phyloP scores from a whole-genome alignment of 2,329 filamentous ascomycete genomes.

The Tolypocladium nubicola region DNA sequence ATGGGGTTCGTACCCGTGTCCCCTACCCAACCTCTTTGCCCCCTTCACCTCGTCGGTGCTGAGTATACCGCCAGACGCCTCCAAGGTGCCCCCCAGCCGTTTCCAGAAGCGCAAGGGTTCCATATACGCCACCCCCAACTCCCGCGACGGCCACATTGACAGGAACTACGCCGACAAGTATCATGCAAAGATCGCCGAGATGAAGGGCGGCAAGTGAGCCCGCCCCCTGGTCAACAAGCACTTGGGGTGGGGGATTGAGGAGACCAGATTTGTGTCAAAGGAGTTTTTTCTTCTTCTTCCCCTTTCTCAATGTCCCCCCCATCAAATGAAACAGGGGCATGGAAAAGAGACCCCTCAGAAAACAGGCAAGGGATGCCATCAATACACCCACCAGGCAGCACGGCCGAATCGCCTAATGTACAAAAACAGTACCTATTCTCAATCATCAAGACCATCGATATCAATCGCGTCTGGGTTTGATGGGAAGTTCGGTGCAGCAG shows the following conservation, averaged over 20 bases:
- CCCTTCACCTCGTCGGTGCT: neutral
- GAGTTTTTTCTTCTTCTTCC: neutral
- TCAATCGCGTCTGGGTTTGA: constrained; percentile 81
- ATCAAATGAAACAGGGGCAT: neutral
- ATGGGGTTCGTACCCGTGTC: constrained; percentile 30
- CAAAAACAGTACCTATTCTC: neutral
- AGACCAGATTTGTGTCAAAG: neutral
- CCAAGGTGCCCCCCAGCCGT: constrained; percentile 55
- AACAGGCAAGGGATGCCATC: neutral
- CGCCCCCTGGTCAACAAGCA: neutral
- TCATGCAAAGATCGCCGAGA: constrained; percentile 48
- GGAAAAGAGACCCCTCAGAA: neutral
- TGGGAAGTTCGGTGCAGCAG: constrained; percentile 27
- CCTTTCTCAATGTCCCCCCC: neutral
- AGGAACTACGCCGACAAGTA: constrained; percentile 49
- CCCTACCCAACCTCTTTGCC: neutral
- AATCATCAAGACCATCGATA: constrained; percentile 58
- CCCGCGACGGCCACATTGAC: constrained; percentile 54
- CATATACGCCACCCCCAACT: constrained; percentile 55
- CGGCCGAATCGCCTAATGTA: neutral
- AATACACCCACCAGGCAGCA: neutral
- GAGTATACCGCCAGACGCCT: constrained; percentile 37
- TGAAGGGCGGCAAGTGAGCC: constrained; percentile 29
- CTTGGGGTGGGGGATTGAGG: neutral
- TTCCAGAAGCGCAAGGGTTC: constrained; percentile 62